Evolutionary conservation across 176 grass and related monocot species (phyloP), one percentile per base, ranked within the genome.

Genomic region (Areca catechu): DNA sequence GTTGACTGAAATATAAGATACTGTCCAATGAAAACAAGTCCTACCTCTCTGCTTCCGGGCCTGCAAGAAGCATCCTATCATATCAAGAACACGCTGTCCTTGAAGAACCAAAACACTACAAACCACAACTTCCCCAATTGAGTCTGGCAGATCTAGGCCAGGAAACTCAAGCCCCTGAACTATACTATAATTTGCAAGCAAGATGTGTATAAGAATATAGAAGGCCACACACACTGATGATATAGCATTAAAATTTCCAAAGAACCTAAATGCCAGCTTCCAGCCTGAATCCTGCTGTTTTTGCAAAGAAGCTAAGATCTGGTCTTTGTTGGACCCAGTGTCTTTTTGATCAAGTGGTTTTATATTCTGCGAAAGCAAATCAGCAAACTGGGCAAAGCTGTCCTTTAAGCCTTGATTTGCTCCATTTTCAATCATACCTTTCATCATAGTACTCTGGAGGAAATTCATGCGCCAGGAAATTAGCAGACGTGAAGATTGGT

Each of bases 401-500:
- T 91, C 83, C 55, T 77, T 80, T 72, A 97, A 67, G 1, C 93
- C 87, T 82, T 97, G 93, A 52, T 59, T 97, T 58, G 93, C 93
- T 65, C 87, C 93, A 85, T 65, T 97, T n/a, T 97, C 93, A 71
- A 97, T 97, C 74, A 86, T 82, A 72, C 93, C 59, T 74, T 80
- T 97, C 7, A 97, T 71, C 72, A 91, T 82, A 53, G 93, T 97
- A 84, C 86, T 91, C 65, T 97, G 93, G 88, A 91, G 71, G 77
- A 97, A 97, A 79, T 97, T 97, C 53, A 91, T 80, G 53, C 83
- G 77, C 93, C 93, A 97, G 61, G 93, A 91, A 72, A 97, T 77
- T 54, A 84, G 67, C 65, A 97, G 67, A 75, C 71, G 77, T 53
- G 86, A 85, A 22, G 93, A 74, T 59, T 82, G 75, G 56, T 91